Conservation (phyloP, 2,329 filamentous ascomycete genomes). For the Apiospora phragmitis region DNA sequence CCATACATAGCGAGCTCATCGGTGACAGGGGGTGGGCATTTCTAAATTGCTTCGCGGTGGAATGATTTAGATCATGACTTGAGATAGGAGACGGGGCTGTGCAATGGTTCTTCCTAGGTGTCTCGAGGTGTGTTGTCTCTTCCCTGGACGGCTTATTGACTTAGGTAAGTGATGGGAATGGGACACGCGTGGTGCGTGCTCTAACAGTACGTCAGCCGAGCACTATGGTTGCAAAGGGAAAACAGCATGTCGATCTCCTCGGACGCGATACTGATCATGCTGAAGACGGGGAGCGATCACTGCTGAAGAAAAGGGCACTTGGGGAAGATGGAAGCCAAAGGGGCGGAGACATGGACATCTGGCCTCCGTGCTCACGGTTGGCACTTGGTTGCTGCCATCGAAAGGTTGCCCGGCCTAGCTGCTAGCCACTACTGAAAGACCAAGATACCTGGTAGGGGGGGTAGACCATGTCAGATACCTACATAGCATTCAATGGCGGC, state of each 20-base stretch:
- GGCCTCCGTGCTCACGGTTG: background rate
- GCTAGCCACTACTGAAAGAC: background rate
- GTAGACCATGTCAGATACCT: background rate
- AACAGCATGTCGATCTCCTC: background rate
- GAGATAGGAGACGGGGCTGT: background rate
- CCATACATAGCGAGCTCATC: background rate
- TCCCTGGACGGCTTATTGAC: background rate
- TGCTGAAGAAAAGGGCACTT: background rate
- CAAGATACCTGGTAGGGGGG: background rate
- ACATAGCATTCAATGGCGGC: background rate
- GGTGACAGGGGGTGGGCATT: background rate
- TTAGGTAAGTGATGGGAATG: slow-evolving; percentile 1
- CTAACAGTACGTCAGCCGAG: background rate
- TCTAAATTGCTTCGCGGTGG: background rate
- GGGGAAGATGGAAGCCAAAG: background rate
- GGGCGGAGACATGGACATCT: background rate
- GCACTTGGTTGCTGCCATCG: background rate
- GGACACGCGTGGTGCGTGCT: background rate
- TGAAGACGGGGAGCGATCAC: background rate
- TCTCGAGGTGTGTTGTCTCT: background rate
- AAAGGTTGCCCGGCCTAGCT: background rate
- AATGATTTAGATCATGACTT: background rate
- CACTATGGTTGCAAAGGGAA: background rate
- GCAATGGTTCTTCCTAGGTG: background rate
- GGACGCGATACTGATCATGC: background rate